Evolutionary conservation across 1,139 yeast genomes (phyloP), one percentile per base, ranked within the genome.

Genomic region (Starmera stellimalicola): DNA sequence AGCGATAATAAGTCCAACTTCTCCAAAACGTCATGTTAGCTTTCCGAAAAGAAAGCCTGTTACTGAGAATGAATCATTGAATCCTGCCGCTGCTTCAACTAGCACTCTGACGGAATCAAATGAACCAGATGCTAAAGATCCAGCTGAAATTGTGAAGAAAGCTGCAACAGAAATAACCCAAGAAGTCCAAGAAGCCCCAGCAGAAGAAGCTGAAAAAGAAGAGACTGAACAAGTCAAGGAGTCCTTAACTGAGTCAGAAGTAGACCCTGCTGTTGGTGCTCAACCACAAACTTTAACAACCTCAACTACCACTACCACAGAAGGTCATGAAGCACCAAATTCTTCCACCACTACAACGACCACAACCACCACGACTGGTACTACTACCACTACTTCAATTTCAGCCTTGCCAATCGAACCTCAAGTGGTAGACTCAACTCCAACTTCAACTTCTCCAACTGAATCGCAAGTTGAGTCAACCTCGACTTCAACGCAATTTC

Each of bases 21-120:
- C 26, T 6, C 23, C 34, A 2, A 32, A 41, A 22, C 38, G 32
- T 16, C 37, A 25, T 29, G 12, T 34, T 1, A 16, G 17, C 0
- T 31, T 29, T 6, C 44, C 42, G 18, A 40, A 37, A 33, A 30
- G 50, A 33, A 47, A 47, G 22, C 50, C 49, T 3, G 50, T 45
- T 1, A 22, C 9, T 14, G 18, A 24, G n/a, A 30, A 26, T 3
- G 25, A n/a, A n/a, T n/a, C n/a, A n/a, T n/a, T n/a, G n/a, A n/a
- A n/a, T n/a, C n/a, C n/a, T n/a, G n/a, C n/a, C n/a, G n/a, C n/a
- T n/a, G n/a, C n/a, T n/a, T n/a, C n/a, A n/a, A 7, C 25, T 2
- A 22, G 14, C 7, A 22, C 25, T 6, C 12, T 14, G 7, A 8
- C 25, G 12, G 8, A 6, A 7, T 22, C 25, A 22, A 22, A 22